phyloP scores from a whole-genome alignment of 2,329 filamentous ascomycete genomes.

The Verticillium alfalfae region DNA sequence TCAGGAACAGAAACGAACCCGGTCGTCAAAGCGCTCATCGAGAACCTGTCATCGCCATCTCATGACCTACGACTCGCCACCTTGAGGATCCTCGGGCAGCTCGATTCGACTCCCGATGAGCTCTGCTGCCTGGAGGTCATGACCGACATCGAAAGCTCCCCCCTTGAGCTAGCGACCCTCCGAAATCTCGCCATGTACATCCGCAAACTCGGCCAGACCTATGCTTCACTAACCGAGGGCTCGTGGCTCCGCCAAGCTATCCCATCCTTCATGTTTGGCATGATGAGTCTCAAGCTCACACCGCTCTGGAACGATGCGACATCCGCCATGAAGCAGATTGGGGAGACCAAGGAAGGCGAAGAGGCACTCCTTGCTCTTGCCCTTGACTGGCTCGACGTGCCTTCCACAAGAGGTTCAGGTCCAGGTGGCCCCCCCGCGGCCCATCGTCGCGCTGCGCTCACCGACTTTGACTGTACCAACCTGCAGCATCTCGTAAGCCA shows the following conservation, averaged over 20 bases:
- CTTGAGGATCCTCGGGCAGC: conserved; percentile 62
- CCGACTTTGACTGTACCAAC: conserved; percentile 83
- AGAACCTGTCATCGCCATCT: conserved; percentile 70
- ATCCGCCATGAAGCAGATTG: conserved; percentile 68
- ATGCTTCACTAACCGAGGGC: conserved; percentile 51
- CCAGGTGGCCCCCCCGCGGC: conserved; percentile 23
- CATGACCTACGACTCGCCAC: conserved; percentile 69
- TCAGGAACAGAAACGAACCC: conserved; percentile 46
- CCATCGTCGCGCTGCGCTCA: conserved; percentile 36
- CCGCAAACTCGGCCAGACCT: conserved; percentile 65
- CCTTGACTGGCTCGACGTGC: conserved; percentile 68
- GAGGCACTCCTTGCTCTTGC: conserved; percentile 65
- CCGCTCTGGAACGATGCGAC: conserved; percentile 85
- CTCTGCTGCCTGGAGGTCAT: conserved; percentile 56
- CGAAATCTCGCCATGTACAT: conserved; percentile 80
- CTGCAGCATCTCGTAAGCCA: conserved; percentile 52
- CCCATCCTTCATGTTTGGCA: conserved; percentile 79
- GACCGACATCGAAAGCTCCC: conserved; percentile 73
- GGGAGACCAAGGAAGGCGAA: conserved; percentile 66
- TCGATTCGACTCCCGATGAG: conserved; percentile 46
- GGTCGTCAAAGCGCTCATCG: conserved; percentile 59
- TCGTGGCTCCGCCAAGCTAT: conserved; percentile 68
- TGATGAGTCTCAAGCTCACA: conserved; percentile 79
- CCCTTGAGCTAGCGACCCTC: conserved; percentile 69
- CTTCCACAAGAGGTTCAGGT: conserved; percentile 49